Percentiles rank a stretch among this genome's conserved stretches.
Conservation (phyloP, 768 basidiomycete species). For the Tubosaeta sp. region DNA sequence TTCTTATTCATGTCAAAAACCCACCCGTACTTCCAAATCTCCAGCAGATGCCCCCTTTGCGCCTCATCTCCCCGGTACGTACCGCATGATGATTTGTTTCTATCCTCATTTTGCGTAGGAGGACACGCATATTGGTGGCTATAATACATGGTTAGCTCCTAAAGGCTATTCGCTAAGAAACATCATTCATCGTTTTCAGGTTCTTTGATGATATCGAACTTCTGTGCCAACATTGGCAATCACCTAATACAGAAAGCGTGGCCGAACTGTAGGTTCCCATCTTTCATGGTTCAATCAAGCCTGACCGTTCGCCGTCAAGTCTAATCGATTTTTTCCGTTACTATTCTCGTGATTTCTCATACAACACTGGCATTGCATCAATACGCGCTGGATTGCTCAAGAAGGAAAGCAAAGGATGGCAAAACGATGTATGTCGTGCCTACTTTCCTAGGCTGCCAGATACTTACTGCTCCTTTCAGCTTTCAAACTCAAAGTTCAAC, state of each 20-base stretch:
- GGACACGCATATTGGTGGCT: constrained; percentile 73
- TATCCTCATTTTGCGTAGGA: constrained; percentile 43
- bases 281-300: background rate
- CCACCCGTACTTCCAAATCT: constrained; percentile 95
- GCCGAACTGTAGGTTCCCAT: constrained; percentile 73
- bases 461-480: constrained; percentile 28
- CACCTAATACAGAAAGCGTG: constrained; percentile 87
- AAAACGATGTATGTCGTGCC: constrained; percentile 68
- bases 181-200: constrained; percentile 37
- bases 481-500: constrained; percentile 53
- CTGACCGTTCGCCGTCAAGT: constrained; percentile 38
- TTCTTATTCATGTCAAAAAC: constrained; percentile 95
- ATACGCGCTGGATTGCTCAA: constrained; percentile 85
- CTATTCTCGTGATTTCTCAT: constrained; percentile 89
- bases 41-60: constrained; percentile 89
- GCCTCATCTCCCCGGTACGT: constrained; percentile 73
- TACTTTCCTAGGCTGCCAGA: background rate
- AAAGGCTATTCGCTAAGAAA: constrained; percentile 1
- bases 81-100: constrained; percentile 7
- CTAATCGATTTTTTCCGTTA: constrained; percentile 98
- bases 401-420: constrained; percentile 94
- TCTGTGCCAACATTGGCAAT: constrained; percentile 87
- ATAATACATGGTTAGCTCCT: constrained; percentile 68
- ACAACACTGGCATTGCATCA: constrained; percentile 87
- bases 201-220: constrained; percentile 98